Base-by-base conservation (phyloP, 805 yeast species). In the Pichia occidentalis region DNA sequence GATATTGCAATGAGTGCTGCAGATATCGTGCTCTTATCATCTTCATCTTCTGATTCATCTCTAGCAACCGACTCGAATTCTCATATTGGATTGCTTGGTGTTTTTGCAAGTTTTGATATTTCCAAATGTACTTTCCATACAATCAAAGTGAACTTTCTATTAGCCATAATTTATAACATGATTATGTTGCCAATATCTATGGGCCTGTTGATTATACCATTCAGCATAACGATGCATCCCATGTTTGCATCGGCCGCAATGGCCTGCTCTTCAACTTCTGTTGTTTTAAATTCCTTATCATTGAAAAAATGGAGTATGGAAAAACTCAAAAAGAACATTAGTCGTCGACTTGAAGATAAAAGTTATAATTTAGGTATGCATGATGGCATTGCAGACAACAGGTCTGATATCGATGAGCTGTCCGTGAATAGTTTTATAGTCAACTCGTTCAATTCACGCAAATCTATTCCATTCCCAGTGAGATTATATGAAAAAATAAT, bases 1-100 rank as follows among this genome's bases (percentile, higher is more conserved):
- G 97, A 92, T 52, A 85, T 92, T 49, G 97, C 98, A 1, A 82
- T 92, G 48, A 96, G 88, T 48, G 85, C 95, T n/a, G 96, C 98
- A 0, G 95, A 87, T 58, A 73, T 92, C 26, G 95, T 92, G 14
- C 64, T 92, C 12, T 58, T 85, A 54, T 71, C 74, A 10, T 63
- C 66, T 17, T 47, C 51, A 9, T 10, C 37, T 4, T 30, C 26
- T 7, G 41, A 35, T 3, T n/a, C n/a, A n/a, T n/a, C n/a, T n/a
- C n/a, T n/a, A n/a, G 32, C 46, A 8, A 45, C 44, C 6, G 56
- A 51, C 6, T 7, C 3, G 16, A 45, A 43, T 17, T 42, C 39
- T n/a, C 50, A 18, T 24, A 24, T 19, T 17, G 42, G 39, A 16
- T 26, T 46, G 24, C 23, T 41, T 8, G 79, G 83, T 7, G 71